phyloP scores from a whole-genome alignment of 768 basidiomycete genomes.

The Galerina sulciceps region DNA sequence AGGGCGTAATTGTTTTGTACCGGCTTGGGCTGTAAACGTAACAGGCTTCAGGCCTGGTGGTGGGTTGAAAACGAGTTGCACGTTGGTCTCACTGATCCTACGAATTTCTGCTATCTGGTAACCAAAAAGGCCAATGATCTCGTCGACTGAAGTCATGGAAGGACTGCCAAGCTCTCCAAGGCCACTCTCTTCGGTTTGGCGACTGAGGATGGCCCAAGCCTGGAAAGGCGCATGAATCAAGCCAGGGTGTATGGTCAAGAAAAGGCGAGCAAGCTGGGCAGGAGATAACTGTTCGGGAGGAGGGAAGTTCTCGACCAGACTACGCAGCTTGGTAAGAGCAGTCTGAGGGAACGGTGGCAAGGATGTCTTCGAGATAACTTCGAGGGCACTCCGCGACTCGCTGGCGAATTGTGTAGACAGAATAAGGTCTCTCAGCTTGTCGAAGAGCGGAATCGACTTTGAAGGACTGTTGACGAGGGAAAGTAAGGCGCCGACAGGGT shows the following conservation, averaged over 20 bases:
- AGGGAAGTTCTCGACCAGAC: conserved; percentile 52
- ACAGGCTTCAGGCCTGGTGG: conserved; percentile 32
- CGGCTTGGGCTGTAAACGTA: conserved; percentile 49
- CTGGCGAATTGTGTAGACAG: conserved; percentile 66
- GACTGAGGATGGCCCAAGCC: conserved; percentile 64
- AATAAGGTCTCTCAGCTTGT: conserved; percentile 58
- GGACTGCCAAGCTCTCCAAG: conserved; percentile 59
- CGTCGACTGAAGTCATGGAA: conserved; percentile 39
- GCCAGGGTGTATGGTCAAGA: conserved; percentile 63
- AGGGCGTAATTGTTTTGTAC: conserved; percentile 45
- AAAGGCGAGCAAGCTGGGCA: conserved; percentile 53
- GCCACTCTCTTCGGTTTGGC: conserved; percentile 57
- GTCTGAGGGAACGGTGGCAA: conserved; percentile 71
- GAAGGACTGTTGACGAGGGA: conserved; percentile 37
- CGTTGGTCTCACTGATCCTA: conserved; percentile 43
- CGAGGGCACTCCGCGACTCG: conserved; percentile 58
- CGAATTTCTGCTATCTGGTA: conserved; percentile 48
- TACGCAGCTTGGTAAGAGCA: conserved; percentile 53
- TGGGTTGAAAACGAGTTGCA: conserved; percentile 44
- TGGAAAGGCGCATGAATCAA: conserved; percentile 60
- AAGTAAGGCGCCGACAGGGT: conserved; percentile 57
- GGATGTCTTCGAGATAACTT: conserved; percentile 53
- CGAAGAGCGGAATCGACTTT: conserved; percentile 32
- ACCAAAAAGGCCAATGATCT: conserved; percentile 55
- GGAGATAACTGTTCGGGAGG: conserved; percentile 45